These are phyloP conservation scores for Colletotrichum acutatum DNA, from an alignment of 2,329 filamentous ascomycete species.

Conservation along the genomic window DNA sequence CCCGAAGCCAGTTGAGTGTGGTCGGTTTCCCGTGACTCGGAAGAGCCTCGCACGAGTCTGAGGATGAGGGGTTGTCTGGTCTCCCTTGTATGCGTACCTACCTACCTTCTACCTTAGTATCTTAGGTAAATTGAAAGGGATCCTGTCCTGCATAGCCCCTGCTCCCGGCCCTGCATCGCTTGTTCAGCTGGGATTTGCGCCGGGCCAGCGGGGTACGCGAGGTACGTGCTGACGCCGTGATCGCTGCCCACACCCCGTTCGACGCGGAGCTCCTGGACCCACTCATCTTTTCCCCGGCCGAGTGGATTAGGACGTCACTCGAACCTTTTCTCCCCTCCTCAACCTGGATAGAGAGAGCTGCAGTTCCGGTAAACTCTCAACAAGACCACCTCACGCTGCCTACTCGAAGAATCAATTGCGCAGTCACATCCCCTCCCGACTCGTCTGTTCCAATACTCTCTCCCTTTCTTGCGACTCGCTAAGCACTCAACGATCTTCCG, in stretches of 20 bases:
- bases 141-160: constrained; percentile 3
- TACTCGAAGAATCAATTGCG: not conserved
- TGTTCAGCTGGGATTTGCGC: not conserved
- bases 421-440: not conserved
- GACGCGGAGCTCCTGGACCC: constrained; percentile 4
- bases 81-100: too few species aligned
- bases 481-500: too few species aligned
- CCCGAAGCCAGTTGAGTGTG: not conserved
- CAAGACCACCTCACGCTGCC: not conserved
- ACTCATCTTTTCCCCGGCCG: constrained; percentile 1
- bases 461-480: not conserved
- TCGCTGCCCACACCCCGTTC: not conserved
- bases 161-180: constrained; percentile 3
- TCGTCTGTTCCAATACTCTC: too few species aligned
- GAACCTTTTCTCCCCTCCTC: not conserved
- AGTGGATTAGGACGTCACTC: constrained; percentile 16
- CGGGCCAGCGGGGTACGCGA: not conserved
- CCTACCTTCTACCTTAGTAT: too few species aligned
- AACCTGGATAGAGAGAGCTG: constrained; percentile 1
- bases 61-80: too few species aligned
- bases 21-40: not conserved
- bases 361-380: not conserved
- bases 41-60: not conserved
- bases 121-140: not conserved
- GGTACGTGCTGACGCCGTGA: not conserved